Conservation (phyloP, 2,329 filamentous ascomycete genomes). For the Exophiala dermatitidis region DNA sequence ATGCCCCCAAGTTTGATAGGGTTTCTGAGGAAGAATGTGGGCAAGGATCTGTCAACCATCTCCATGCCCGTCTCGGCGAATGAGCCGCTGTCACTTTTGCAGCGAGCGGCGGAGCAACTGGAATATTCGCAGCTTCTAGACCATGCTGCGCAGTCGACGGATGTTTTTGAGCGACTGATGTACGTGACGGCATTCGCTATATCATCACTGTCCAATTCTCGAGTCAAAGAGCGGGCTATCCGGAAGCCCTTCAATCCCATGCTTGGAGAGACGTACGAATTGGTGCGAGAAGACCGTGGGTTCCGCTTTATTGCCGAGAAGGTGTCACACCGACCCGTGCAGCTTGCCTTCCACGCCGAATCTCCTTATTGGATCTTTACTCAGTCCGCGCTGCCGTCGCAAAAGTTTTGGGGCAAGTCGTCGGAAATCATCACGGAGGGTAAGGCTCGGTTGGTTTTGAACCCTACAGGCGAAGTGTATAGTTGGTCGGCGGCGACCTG, state of each 20-base stretch:
- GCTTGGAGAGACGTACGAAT: constrained; percentile 89
- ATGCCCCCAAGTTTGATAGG: constrained; percentile 85
- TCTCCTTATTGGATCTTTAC: constrained; percentile 75
- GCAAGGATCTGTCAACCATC: constrained; percentile 93
- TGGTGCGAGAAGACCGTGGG: constrained; percentile 77
- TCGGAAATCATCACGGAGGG: constrained; percentile 92
- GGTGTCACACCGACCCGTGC: constrained; percentile 83
- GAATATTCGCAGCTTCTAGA: constrained; percentile 86
- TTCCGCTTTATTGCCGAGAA: constrained; percentile 94
- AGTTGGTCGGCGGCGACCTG: constrained; percentile 83
- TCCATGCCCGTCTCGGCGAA: constrained; percentile 97
- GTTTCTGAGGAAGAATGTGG: constrained; percentile 93
- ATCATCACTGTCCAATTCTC: constrained; percentile 71
- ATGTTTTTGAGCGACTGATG: constrained; percentile 65
- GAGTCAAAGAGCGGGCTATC: constrained; percentile 82
- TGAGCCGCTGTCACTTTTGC: constrained; percentile 80
- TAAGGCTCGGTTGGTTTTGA: constrained; percentile 68
- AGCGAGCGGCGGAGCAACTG: constrained; percentile 80
- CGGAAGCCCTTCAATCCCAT: constrained; percentile 97
- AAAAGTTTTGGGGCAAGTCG: constrained; percentile 98
- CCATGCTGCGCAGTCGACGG: constrained; percentile 52
- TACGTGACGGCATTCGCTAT: constrained; percentile 87
- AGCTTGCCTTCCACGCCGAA: constrained; percentile 90
- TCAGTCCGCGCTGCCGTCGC: constrained; percentile 78
- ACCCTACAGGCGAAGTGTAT: constrained; percentile 71